Conservation (phyloP, 495 filamentous ascomycete species). For the Ascobolus immersus region DNA sequence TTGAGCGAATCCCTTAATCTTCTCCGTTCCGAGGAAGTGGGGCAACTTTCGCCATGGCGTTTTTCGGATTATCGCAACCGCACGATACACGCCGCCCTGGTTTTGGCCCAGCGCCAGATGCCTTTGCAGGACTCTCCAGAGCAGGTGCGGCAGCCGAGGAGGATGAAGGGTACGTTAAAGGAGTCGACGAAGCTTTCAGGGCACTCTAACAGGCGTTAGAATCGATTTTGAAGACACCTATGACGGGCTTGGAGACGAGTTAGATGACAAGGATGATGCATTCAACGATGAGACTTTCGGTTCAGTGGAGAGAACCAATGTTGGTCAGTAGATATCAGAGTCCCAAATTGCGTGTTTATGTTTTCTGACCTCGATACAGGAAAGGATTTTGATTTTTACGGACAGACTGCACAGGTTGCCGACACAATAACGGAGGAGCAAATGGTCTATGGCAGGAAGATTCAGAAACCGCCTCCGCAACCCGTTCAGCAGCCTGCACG, state of each 20-base stretch:
- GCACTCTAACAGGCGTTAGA: slow-evolving; percentile 15
- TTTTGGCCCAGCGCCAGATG: slow-evolving; percentile 64
- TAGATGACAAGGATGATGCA: slow-evolving; percentile 78
- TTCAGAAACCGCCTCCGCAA: slow-evolving; percentile 2
- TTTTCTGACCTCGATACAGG: slow-evolving; percentile 16
- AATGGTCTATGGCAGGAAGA: slow-evolving; percentile 38
- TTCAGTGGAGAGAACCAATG: slow-evolving; percentile 19
- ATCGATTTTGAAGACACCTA: slow-evolving; percentile 97
- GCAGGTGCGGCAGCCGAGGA: slow-evolving; percentile 23
- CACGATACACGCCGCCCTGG: slow-evolving; percentile 28
- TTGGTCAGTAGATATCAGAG: not conserved
- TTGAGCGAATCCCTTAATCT: too few relatives aligned
- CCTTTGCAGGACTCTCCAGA: slow-evolving; percentile 50
- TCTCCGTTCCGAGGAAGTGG: too few relatives aligned
- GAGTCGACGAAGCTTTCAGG: not conserved
- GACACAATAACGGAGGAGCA: slow-evolving; percentile 76
- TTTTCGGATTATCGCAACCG: slow-evolving; percentile 46
- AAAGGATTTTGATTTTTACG: slow-evolving; percentile 94
- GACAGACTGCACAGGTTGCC: slow-evolving; percentile 60
- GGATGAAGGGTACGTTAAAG: slow-evolving; percentile 44
- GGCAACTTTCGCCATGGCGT: slow-evolving; percentile 41
- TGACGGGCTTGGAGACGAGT: slow-evolving; percentile 74
- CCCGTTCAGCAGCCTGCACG: slow-evolving; percentile 6
- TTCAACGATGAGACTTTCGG: slow-evolving; percentile 99
- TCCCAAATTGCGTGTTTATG: not conserved